Evolutionary conservation across 331 rosid genomes (phyloP).

Genomic region (Spiraea crenata): DNA sequence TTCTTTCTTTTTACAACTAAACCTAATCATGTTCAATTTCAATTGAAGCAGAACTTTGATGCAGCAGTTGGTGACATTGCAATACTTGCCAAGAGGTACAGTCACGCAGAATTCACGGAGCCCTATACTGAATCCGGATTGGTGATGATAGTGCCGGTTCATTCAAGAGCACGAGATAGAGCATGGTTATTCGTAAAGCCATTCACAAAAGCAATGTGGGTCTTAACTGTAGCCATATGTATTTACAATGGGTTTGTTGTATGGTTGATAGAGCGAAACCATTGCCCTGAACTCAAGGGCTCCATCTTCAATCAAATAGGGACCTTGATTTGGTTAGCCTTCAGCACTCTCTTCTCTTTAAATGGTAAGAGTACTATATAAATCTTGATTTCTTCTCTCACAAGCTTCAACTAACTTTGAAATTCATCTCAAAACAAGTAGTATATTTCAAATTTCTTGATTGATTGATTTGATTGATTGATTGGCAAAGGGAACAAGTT

Average conservation of each 20-base stretch:
- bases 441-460: background rate
- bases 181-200: conserved; percentile 45
- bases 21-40: background rate
- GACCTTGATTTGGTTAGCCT: conserved; percentile 32
- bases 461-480: conserved; percentile 11
- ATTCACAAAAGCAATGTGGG: conserved; percentile 45
- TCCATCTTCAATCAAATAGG: conserved; percentile 29
- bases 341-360: conserved; percentile 33
- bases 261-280: conserved; percentile 44
- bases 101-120: conserved; percentile 3
- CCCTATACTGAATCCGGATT: conserved; percentile 39
- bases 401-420: background rate
- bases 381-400: background rate
- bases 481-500: conserved; percentile 23
- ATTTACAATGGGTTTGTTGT: conserved; percentile 45
- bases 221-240: conserved; percentile 23
- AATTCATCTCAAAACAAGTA: background rate
- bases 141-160: conserved; percentile 39
- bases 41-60: conserved; percentile 30
- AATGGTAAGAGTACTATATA: conserved; percentile 24
- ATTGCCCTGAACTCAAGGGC: conserved; percentile 34
- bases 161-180: conserved; percentile 19
- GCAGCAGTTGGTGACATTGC: conserved; percentile 35
- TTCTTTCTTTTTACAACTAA: background rate
- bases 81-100: background rate